Evolutionary conservation across 441 rosid species (phyloP).

Genomic region (Rhodomyrtus psidioides): DNA sequence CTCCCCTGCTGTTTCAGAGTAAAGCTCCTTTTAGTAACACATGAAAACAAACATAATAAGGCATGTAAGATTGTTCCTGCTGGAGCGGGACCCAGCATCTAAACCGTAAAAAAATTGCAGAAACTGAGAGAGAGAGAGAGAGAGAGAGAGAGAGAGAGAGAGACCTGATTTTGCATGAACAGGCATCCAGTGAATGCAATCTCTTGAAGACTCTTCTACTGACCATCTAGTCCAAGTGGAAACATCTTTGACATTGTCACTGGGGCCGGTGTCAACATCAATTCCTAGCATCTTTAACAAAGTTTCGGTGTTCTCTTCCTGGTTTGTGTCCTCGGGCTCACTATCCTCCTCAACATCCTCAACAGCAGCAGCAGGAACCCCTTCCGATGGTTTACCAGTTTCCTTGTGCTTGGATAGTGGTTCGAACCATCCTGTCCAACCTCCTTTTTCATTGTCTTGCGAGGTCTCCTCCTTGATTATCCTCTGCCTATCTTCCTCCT

Average conservation of each 20-base stretch:
- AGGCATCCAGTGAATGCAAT: conserved; percentile 84
- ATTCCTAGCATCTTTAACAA: conserved; percentile 80
- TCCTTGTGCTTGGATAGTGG: conserved; percentile 38
- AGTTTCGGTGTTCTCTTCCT: conserved; percentile 81
- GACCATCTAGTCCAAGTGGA: conserved; percentile 91
- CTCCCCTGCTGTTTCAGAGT: conserved; percentile 16
- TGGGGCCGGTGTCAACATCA: conserved; percentile 51
- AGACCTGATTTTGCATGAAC: conserved; percentile 52
- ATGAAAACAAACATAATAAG: neutral
- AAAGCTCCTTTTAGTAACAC: conserved; percentile 2
- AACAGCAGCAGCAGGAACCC: conserved; percentile 21
- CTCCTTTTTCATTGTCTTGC: conserved; percentile 56
- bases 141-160: conserved; percentile 19
- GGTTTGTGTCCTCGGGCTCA: conserved; percentile 36
- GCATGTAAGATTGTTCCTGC: neutral
- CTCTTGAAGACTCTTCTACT: conserved; percentile 73
- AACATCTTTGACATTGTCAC: conserved; percentile 59
- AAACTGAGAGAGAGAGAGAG: neutral
- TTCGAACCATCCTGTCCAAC: conserved; percentile 98
- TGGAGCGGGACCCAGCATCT: neutral
- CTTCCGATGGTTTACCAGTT: conserved; percentile 24
- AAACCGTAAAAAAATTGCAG: neutral
- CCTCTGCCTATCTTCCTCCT: conserved; percentile 78
- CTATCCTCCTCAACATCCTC: conserved; percentile 36
- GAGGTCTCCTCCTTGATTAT: conserved; percentile 49